Base-by-base conservation (phyloP, 2,329 filamentous ascomycete genomes). In the Pezicula rhizophila region DNA sequence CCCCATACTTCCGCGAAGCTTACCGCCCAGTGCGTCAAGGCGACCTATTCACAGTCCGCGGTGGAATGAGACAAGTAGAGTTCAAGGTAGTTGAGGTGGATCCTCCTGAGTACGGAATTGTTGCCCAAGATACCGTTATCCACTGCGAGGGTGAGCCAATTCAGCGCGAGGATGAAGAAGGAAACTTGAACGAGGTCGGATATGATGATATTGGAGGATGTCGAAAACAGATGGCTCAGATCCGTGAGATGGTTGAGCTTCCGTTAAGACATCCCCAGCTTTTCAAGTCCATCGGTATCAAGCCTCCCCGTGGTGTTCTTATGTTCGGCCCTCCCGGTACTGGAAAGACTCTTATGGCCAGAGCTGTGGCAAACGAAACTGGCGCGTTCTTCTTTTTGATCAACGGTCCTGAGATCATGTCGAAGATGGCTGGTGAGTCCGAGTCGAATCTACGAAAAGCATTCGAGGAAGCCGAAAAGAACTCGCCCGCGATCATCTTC, bases 261-360 rank as follows among this genome's bases (percentile, higher is more conserved):
- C 93, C 93, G 53, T 81, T 99, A 54, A 85, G 93, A 65, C 93
- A 99, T 72, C 93, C 93, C 52, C 93, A 97, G 71, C 86, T 99
- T 45, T 99, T 99, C 87, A 99, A 97, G 80, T 97, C 92, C 37
- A 97, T 99, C 66, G 93, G 93, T 82, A 96, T 99, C 77, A 99
- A 99, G 82, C 93, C 93, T 48, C 93, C 93, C 41, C 90, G 93
- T 65, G 93, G 93, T 83, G 95, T 97, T 65, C 81, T 99, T 66
- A 89, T 99, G 66, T 92, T 87, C 69, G 93, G 93, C 57, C 93
- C 93, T 64, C 93, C 93, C 10, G 93, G 93, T 87, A 97, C 93
- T 56, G 93, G 93, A 85, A 99, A 99, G 80, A 99, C 93, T 34
- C 76, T 99, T 60, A 97, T 97, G 93, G 93, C 93, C 65, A 89